Base-by-base conservation (phyloP, 441 rosid genomes). In the Erodium moschatum region DNA sequence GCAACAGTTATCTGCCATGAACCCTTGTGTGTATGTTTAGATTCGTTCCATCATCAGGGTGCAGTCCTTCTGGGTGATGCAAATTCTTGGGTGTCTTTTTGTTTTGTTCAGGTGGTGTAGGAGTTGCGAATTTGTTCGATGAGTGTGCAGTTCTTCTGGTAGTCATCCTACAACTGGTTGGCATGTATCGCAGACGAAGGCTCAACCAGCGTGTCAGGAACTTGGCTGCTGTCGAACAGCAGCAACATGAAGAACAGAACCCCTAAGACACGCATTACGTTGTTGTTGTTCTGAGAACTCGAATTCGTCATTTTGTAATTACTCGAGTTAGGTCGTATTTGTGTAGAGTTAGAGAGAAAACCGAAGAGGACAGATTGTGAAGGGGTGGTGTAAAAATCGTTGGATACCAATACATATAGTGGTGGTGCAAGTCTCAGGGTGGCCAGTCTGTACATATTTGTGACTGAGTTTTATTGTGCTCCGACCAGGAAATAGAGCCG, bases 201-300 rank as follows among this genome's bases (percentile, higher is more conserved):
- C 85, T 83, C 24, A 75, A 81, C 68, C 87, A 76, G 75, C 91
- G 85, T n/a, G 89, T 85, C 62, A 83, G 97, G 77, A 76, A 72
- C 64, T 58, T 84, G 74, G 92, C 84, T 21, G 83, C 84, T 29
- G 19, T 56, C 12, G 63, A 54, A 54, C 61, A 35, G 40, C 40
- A 35, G 40, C 40, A 35, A 35, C 40, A 35, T 7, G 40, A 20
- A 20, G 40, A 20, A 20, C 27, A 35, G 8, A 35, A 35, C 9
- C 40, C 9, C 3, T 35, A 5, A 35, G 40, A 35, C 63, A 56
- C 7, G 29, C 29, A 7, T 19, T 8, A 1, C 9, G 40, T 29
- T 56, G 63, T 16, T 52, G 60, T 56, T 56, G 27, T 56, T 56
- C 27, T 8, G 1, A 7, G 40, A 35, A 35, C 40, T 35, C 40